Evolutionary conservation across 441 rosid species (phyloP), one percentile per base, ranked within the genome.

Genomic region (Bocquillonia castaneifolia): DNA sequence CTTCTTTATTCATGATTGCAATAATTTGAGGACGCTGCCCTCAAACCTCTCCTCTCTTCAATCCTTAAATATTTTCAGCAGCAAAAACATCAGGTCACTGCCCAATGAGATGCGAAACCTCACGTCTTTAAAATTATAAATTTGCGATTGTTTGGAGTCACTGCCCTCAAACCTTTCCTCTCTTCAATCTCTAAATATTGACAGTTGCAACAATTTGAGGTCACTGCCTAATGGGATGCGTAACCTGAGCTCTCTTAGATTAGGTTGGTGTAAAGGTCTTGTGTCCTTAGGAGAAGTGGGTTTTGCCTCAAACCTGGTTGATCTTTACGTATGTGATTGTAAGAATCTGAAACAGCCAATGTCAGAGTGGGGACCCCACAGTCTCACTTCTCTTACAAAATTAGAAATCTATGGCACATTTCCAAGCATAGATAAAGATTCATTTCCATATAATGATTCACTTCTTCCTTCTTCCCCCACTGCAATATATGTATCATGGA

Each of bases 161-260:
- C n/a, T n/a, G n/a, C n/a, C n/a, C n/a, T n/a, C n/a, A n/a, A n/a
- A n/a, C n/a, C n/a, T n/a, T n/a, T n/a, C n/a, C n/a, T n/a, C n/a
- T n/a, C n/a, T n/a, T n/a, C n/a, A n/a, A n/a, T n/a, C n/a, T n/a
- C n/a, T n/a, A n/a, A n/a, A n/a, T n/a, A n/a, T n/a, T n/a, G n/a
- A n/a, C n/a, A n/a, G n/a, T n/a, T n/a, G n/a, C n/a, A n/a, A n/a
- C n/a, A n/a, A n/a, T n/a, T n/a, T n/a, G n/a, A n/a, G n/a, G n/a
- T n/a, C n/a, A n/a, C n/a, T 82, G 10, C 71, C 86, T 2, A 59
- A 53, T 53, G n/a, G n/a, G n/a, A n/a, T n/a, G n/a, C 44, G n/a
- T 31, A 34, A 60, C 52, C 69, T 83, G 45, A n/a, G 59, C 14
- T 60, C 65, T 40, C 81, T 82, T 67, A 22, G n/a, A 12, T 72